Conservation (phyloP, 148 eudicot species). For the Hydrangea macrophylla region DNA sequence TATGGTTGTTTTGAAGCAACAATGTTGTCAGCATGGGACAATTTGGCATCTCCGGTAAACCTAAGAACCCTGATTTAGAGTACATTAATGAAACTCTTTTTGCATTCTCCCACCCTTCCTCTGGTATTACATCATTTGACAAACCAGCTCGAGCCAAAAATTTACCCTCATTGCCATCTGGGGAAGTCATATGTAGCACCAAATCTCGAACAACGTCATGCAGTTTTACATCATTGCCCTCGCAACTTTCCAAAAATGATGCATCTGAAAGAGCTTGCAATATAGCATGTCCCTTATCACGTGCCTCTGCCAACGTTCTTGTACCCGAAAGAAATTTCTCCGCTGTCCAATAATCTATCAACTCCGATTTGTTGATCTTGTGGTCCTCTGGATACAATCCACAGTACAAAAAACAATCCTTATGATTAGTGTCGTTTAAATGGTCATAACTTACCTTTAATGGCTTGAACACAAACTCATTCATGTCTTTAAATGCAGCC, state of each 20-base stretch:
- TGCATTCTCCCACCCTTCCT: background rate
- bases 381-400: constrained; percentile 5
- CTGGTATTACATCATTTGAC: background rate
- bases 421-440: background rate
- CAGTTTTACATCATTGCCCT: background rate
- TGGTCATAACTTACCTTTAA: background rate
- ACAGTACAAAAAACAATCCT: background rate
- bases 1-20: background rate
- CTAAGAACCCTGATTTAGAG: background rate
- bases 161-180: background rate
- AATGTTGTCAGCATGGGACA: background rate
- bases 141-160: background rate
- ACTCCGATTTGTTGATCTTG: background rate
- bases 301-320: background rate
- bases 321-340: background rate
- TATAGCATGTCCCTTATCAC: background rate
- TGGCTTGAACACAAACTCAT: background rate
- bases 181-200: constrained; percentile 2
- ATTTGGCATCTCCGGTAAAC: background rate
- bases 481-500: background rate
- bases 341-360: background rate
- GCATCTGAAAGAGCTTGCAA: background rate
- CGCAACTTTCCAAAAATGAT: constrained; percentile 1
- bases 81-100: background rate
- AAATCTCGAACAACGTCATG: background rate